These are phyloP conservation scores for Teunomyces kruisii DNA, from an alignment of 805 yeast species.

Conservation along the genomic window DNA sequence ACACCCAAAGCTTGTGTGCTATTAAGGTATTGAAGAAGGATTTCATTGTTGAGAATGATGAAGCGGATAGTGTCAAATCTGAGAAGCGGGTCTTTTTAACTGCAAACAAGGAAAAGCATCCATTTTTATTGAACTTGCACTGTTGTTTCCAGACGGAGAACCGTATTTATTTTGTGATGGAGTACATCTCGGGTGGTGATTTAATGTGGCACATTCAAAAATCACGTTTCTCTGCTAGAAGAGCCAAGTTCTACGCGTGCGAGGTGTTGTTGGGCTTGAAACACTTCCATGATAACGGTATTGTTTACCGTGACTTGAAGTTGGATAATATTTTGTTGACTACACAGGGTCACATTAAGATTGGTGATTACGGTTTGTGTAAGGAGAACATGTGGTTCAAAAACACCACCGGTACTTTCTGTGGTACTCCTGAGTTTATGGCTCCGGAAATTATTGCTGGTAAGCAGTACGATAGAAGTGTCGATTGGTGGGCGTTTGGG, in stretches of 20 bases:
- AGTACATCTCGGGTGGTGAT: constrained; percentile 96
- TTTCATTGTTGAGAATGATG: constrained; percentile 92
- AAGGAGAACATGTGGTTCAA: constrained; percentile 89
- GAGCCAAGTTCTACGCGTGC: constrained; percentile 97
- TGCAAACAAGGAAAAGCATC: constrained; percentile 87
- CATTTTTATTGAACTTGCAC: constrained; percentile 84
- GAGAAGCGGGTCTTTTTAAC: constrained; percentile 88
- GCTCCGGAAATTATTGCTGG: constrained; percentile 97
- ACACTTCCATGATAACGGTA: constrained; percentile 93
- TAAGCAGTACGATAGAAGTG: constrained; percentile 88
- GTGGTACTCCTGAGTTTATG: constrained; percentile 99
- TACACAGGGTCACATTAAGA: constrained; percentile 89
- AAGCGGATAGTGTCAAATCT: constrained; percentile 90
- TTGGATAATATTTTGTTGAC: constrained; percentile 90
- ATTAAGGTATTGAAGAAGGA: constrained; percentile 96
- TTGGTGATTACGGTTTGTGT: constrained; percentile 97
- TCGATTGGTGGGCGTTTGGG: constrained; percentile 99
- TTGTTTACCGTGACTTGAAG: constrained; percentile 93
- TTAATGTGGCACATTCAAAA: constrained; percentile 99
- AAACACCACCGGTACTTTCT: constrained; percentile 86
- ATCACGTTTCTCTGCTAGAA: constrained; percentile 78
- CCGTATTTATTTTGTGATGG: constrained; percentile 97
- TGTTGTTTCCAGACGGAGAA: constrained; percentile 98
- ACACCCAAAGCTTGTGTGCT: constrained; percentile 81
- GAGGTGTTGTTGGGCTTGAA: constrained; percentile 90